Conservation (phyloP, 179 eudicot species). For the Drosera spatulata region DNA sequence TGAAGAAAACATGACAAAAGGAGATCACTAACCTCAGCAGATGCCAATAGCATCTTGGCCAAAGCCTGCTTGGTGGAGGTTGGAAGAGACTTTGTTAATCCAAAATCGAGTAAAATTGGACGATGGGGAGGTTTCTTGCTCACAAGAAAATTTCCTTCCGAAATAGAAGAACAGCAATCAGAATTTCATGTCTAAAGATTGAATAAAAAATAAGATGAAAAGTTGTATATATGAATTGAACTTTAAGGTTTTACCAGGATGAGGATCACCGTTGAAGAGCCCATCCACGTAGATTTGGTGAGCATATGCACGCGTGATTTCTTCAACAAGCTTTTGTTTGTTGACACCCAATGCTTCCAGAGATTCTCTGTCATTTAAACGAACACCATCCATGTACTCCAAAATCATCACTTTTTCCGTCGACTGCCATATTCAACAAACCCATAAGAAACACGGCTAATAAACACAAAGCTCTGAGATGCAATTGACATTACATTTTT, state of each 20-base stretch:
- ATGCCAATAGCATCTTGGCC: constrained; percentile 93
- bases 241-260: constrained; percentile 57
- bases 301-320: constrained; percentile 93
- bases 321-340: constrained; percentile 88
- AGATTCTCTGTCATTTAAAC: constrained; percentile 72
- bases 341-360: constrained; percentile 76
- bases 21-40: constrained; percentile 64
- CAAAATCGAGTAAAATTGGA: constrained; percentile 89
- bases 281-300: constrained; percentile 99
- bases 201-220: not conserved
- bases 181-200: too few species aligned
- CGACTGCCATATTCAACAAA: constrained; percentile 43
- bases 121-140: constrained; percentile 87
- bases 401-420: constrained; percentile 80
- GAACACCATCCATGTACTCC: constrained; percentile 95
- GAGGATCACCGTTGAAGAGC: constrained; percentile 96
- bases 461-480: not conserved
- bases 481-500: too few species aligned
- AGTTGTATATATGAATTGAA: not conserved
- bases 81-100: constrained; percentile 83
- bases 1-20: not conserved
- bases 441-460: not conserved
- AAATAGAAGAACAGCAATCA: constrained; percentile 3
- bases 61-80: constrained; percentile 79
- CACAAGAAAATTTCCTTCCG: constrained; percentile 90